A percentile compares a stretch with the other conserved stretches of the same genome.
Conservation (phyloP, 345 rosid genomes). For the Corymbia maculata region DNA sequence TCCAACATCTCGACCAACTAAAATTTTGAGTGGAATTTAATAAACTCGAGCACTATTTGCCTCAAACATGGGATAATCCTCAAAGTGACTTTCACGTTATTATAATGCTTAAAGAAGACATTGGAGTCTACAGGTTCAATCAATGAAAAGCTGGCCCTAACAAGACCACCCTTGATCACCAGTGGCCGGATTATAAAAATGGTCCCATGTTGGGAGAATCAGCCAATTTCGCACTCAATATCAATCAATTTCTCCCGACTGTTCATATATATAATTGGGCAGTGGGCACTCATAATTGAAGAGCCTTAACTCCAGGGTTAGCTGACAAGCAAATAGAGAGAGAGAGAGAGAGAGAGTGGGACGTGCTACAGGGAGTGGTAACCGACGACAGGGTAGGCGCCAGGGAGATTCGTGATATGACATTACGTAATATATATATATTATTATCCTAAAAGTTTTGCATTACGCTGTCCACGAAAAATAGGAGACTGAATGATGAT, state of each 20-base stretch:
- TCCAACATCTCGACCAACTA: too few species aligned
- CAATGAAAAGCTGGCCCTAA: background rate
- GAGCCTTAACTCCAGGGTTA: background rate
- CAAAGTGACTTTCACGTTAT: background rate
- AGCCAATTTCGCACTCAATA: background rate
- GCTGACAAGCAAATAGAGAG: background rate
- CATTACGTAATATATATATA: background rate
- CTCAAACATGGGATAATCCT: background rate
- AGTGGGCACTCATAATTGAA: background rate
- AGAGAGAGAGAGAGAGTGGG: background rate
- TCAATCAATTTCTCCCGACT: conserved; percentile 26
- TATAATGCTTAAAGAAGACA: background rate
- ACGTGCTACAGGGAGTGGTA: background rate
- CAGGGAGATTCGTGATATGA: background rate
- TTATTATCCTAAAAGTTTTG: background rate
- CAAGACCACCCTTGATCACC: background rate
- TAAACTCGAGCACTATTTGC: background rate
- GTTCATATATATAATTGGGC: background rate
- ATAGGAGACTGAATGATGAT: background rate
- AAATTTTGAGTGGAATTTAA: background rate
- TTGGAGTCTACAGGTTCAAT: background rate
- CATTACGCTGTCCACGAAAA: background rate
- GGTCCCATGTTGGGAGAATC: background rate
- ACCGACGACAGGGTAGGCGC: background rate
- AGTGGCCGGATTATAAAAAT: background rate